Base-by-base conservation (phyloP, 2,329 filamentous ascomycete species). In the Cladobotryum protrusum region DNA sequence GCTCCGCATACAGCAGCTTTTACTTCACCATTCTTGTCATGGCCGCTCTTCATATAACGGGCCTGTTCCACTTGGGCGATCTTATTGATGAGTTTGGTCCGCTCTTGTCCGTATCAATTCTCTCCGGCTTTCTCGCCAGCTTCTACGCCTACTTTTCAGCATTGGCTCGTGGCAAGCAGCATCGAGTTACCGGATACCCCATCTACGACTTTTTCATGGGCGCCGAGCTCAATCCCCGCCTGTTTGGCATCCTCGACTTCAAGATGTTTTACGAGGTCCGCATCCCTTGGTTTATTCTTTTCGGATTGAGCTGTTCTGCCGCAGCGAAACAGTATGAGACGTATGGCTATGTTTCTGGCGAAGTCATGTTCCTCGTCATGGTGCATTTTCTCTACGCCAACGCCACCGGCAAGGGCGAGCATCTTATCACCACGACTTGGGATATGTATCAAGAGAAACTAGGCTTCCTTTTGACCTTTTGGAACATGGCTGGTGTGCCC, bases 381-480 rank as follows among this genome's bases (percentile, higher is more conserved):
- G 91, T 90, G 1, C 89, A 95, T 70, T 96, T 86, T 71, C 78
- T 96, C 41, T 96, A 96, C 63, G 89, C 89, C 64, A 93, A 93
- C 67, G 89, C 90, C 47, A 96, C 90, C 73, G 82, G 85, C 59
- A 96, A 96, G 74, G 91, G 87, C 43, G 90, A 96, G 71, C 89
- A 96, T 70, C 81, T 89, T 65, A 96, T 96, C 67, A 81, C 89
- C 52, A 87, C 87, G 7, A 93, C 89, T 44, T 96, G 90, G 68
- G 90, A 96, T 62, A 95, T 96, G 86, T 95, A 95, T 75, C 92
- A 89, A 61, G 90, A 96, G 76, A 96, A 96, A 73, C 91, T 88
- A 81, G 90, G 90, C 47, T 96, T 96, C 75, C 95, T 96, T 89
- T 81, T 96, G 58, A 95, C 93, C 69, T 96, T 96, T 81, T 96